Evolutionary conservation across 148 eudicot species (phyloP).

Genomic region (Fallopia convolvulus): DNA sequence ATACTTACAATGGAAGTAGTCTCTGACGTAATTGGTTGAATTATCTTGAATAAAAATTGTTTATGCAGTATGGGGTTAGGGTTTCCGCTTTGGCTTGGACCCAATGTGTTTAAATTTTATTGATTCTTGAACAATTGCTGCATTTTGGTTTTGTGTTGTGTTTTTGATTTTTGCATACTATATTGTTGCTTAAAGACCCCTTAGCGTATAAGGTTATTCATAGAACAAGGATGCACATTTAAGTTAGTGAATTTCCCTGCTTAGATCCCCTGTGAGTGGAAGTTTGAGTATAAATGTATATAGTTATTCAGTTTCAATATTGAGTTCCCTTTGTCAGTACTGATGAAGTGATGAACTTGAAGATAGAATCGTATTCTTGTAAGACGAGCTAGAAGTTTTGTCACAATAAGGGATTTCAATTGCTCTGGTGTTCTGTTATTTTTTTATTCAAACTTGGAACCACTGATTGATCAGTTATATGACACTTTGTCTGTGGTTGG

Average conservation of each 20-base stretch:
- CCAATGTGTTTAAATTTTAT: not conserved
- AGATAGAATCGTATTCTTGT: not conserved
- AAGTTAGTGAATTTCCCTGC: not conserved
- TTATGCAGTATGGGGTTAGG: not conserved
- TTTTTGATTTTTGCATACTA: not conserved
- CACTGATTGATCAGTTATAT: not conserved
- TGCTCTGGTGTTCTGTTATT: not conserved
- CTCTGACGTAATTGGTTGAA: not conserved
- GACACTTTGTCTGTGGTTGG: not conserved
- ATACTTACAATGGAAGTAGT: not conserved
- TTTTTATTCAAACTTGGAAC: not conserved
- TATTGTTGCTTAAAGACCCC: not conserved
- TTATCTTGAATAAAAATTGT: not conserved
- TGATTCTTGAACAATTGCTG: conserved; percentile 1
- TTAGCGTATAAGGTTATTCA: not conserved
- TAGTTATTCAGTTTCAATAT: not conserved
- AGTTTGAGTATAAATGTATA: not conserved
- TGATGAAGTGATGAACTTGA: not conserved
- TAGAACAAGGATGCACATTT: not conserved
- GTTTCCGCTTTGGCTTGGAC: conserved; percentile 1
- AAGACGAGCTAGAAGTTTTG: too few species aligned
- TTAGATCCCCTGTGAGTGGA: not conserved
- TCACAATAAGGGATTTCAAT: not conserved
- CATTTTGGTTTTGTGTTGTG: not conserved
- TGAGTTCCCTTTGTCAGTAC: not conserved